Conservation (phyloP, 768 basidiomycete species). For the Jaapia argillacea region DNA sequence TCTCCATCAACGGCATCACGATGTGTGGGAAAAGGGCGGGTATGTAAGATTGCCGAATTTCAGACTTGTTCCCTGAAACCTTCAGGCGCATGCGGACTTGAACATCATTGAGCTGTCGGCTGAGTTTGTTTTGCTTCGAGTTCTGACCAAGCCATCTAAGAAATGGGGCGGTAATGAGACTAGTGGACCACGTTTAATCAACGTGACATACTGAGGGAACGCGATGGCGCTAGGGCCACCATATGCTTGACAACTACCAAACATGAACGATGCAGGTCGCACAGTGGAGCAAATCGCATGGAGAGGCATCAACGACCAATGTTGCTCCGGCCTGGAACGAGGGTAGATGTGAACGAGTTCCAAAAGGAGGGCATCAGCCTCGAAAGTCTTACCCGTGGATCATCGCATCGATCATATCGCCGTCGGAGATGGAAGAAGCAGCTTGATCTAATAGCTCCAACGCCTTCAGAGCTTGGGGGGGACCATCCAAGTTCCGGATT, state of each 20-base stretch:
- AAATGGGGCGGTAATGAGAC: not conserved
- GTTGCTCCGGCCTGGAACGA: constrained; percentile 72
- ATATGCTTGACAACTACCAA: constrained; percentile 60
- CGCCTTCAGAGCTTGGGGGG: constrained; percentile 57
- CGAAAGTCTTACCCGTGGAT: constrained; percentile 70
- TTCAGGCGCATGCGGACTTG: constrained; percentile 94
- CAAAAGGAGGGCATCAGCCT: not conserved
- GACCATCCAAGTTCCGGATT: constrained; percentile 46
- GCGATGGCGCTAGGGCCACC: constrained; percentile 57
- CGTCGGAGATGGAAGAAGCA: constrained; percentile 89
- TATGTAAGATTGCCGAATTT: constrained; percentile 87
- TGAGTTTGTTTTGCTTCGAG: constrained; percentile 81
- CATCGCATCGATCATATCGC: constrained; percentile 84
- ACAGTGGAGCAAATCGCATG: constrained; percentile 90
- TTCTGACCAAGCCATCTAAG: constrained; percentile 95
- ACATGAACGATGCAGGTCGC: constrained; percentile 75
- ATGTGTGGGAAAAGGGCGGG: constrained; percentile 81
- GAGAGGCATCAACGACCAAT: constrained; percentile 91
- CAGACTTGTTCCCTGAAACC: constrained; percentile 81
- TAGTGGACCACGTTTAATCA: not conserved
- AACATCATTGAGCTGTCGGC: constrained; percentile 74
- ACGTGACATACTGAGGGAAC: constrained; percentile 70
- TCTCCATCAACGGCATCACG: constrained; percentile 66
- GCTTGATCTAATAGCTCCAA: constrained; percentile 81
- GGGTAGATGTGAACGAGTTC: constrained; percentile 1